Evolutionary conservation across 2,329 filamentous ascomycete species (phyloP).

Genomic region (Pyricularia pennisetigena): DNA sequence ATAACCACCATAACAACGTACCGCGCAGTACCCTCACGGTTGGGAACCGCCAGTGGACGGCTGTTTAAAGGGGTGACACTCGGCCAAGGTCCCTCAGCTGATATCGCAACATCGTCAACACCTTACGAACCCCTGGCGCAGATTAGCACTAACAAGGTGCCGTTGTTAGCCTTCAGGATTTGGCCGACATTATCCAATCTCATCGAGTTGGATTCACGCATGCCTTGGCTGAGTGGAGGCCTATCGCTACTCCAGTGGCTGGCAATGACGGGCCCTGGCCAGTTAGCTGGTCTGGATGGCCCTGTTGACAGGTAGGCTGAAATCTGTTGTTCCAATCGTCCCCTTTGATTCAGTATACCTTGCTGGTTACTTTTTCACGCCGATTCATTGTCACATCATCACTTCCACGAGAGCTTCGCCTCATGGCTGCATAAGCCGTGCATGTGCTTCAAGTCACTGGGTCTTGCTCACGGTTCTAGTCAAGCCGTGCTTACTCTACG

Average conservation of each 20-base stretch:
- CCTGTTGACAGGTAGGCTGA: constrained; percentile 78
- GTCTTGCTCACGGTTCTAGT: constrained; percentile 14
- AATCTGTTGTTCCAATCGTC: constrained; percentile 4
- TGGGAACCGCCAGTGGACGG: constrained; percentile 14
- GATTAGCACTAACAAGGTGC: constrained; percentile 32
- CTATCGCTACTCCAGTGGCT: constrained; percentile 69
- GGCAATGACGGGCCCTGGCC: constrained; percentile 63
- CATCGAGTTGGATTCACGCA: constrained; percentile 64
- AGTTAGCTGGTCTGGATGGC: constrained; percentile 64
- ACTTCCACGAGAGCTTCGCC: not conserved
- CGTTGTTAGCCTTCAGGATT: constrained; percentile 66
- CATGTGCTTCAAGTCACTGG: constrained; percentile 37
- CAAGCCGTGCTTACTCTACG: not conserved
- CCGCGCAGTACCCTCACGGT: constrained; percentile 50
- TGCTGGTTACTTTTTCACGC: not conserved
- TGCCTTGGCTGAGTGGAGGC: constrained; percentile 81
- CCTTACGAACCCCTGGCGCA: not conserved
- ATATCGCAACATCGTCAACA: not conserved
- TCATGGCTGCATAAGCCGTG: constrained; percentile 20
- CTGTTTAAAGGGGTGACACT: not conserved
- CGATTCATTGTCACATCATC: constrained; percentile 5
- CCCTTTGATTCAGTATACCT: not conserved
- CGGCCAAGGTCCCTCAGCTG: not conserved
- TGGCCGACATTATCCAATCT: constrained; percentile 68
- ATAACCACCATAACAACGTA: constrained; percentile 56